These are phyloP conservation scores for Boletus sp. DNA, from an alignment of 768 basidiomycete genomes.

Conservation along the genomic window DNA sequence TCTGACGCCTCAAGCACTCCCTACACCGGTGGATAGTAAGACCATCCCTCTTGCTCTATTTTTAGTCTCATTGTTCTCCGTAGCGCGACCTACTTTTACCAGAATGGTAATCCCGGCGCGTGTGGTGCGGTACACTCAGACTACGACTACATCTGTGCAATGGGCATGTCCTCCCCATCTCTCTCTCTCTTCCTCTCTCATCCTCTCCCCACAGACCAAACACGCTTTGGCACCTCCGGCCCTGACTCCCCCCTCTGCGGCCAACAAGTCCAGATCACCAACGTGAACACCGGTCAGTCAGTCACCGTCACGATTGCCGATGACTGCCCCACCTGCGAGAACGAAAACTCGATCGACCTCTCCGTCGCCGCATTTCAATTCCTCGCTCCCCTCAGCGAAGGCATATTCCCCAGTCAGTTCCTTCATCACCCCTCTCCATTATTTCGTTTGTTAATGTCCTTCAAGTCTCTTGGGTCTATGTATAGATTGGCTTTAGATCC, in stretches of 20 bases:
- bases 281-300: constrained; percentile 47
- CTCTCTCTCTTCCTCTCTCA: background rate
- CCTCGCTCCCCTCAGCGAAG: constrained; percentile 48
- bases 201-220: constrained; percentile 38
- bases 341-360: constrained; percentile 67
- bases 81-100: constrained; percentile 67
- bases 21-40: constrained; percentile 44
- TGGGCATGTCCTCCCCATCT: constrained; percentile 41
- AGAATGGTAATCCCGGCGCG: constrained; percentile 71
- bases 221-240: constrained; percentile 48
- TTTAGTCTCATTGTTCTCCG: background rate
- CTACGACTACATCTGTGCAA: constrained; percentile 54
- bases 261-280: constrained; percentile 57
- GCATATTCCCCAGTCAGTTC: constrained; percentile 56
- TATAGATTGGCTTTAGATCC: constrained; percentile 12
- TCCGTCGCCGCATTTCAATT: constrained; percentile 63
- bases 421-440: background rate
- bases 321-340: constrained; percentile 75
- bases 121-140: constrained; percentile 68
- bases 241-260: constrained; percentile 61
- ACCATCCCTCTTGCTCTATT: background rate
- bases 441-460: background rate
- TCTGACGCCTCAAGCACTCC: constrained; percentile 25
- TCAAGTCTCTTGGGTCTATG: constrained; percentile 30
- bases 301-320: constrained; percentile 70